phyloP scores from a whole-genome alignment of 2,329 filamentous ascomycete genomes.

The Ophiosphaerella herpotricha region DNA sequence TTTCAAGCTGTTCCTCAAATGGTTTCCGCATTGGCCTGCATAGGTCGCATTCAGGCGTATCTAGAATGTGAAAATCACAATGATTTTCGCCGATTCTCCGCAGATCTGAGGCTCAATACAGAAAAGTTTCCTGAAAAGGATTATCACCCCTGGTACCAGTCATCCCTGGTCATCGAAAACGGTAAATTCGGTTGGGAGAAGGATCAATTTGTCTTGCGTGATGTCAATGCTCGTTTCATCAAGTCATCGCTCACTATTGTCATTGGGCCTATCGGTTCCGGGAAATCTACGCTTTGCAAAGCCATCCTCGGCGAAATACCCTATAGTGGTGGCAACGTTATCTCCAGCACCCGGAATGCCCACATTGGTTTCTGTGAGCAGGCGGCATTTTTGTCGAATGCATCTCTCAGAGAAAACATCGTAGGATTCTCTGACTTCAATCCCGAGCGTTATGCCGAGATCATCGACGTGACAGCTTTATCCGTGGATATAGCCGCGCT shows the following conservation, averaged over 20 bases:
- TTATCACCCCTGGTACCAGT: slow-evolving; percentile 49
- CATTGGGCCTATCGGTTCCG: slow-evolving; percentile 33
- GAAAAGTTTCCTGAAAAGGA: no score
- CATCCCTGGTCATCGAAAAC: slow-evolving; percentile 15
- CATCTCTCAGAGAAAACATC: slow-evolving; percentile 18
- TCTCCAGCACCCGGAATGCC: slow-evolving; percentile 3
- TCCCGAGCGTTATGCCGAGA: slow-evolving; percentile 11
- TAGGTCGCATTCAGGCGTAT: slow-evolving; percentile 15
- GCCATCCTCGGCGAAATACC: slow-evolving; percentile 43
- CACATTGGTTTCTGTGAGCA: slow-evolving; percentile 46
- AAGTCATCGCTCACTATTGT: slow-evolving; percentile 30
- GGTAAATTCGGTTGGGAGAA: slow-evolving; percentile 33
- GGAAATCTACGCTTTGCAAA: slow-evolving; percentile 44
- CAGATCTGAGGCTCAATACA: slow-evolving; percentile 22
- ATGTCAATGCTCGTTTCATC: slow-evolving; percentile 16
- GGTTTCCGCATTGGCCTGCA: slow-evolving; percentile 14
- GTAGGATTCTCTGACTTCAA: slow-evolving; percentile 9
- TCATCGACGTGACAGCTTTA: slow-evolving; percentile 14
- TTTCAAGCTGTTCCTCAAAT: slow-evolving; percentile 15
- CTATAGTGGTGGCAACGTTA: slow-evolving; percentile 26
- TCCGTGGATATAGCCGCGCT: slow-evolving; percentile 8
- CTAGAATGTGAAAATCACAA: slow-evolving; percentile 12
- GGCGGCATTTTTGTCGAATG: slow-evolving; percentile 37
- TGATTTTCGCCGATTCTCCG: slow-evolving; percentile 25
- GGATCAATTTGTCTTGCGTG: slow-evolving; percentile 19